Percentiles rank a stretch among this genome's conserved stretches.
phyloP scores from a whole-genome alignment of 345 rosid genomes.

The Populus davidiana region DNA sequence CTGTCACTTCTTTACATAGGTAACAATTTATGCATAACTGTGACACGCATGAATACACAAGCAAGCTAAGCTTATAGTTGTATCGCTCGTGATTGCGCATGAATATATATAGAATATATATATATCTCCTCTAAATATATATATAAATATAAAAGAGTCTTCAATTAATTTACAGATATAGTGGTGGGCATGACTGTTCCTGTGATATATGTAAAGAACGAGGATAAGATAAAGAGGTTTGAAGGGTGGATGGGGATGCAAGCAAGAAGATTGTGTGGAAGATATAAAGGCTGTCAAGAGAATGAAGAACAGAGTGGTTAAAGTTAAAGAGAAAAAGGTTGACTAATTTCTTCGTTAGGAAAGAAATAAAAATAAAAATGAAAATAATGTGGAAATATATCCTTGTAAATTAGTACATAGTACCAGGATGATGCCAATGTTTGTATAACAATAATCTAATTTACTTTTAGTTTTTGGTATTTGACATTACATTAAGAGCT shows the following conservation, averaged over 20 bases:
- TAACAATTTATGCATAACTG: neutral
- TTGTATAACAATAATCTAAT: too few relatives aligned
- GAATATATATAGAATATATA: too few relatives aligned
- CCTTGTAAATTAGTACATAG: neutral
- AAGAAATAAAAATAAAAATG: too few relatives aligned
- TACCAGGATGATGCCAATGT: too few relatives aligned
- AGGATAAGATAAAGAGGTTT: slow-evolving; percentile 25
- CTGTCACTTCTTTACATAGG: slow-evolving; percentile 31
- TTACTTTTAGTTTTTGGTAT: too few relatives aligned
- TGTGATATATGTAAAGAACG: slow-evolving; percentile 26
- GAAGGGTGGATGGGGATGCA: slow-evolving; percentile 18
- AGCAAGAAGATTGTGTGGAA: slow-evolving; percentile 14
- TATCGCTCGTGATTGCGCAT: too few relatives aligned
- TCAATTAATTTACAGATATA: slow-evolving; percentile 20
- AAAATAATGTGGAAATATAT: neutral
- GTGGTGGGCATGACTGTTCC: slow-evolving; percentile 37
- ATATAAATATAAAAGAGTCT: too few relatives aligned
- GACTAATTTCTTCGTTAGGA: slow-evolving; percentile 6
- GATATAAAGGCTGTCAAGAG: slow-evolving; percentile 29
- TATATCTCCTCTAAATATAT: too few relatives aligned
- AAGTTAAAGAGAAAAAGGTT: slow-evolving; percentile 21
- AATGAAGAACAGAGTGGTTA: slow-evolving; percentile 20
- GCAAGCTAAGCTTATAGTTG: too few relatives aligned
- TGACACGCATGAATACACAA: too few relatives aligned
- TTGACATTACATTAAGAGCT: too few relatives aligned